Evolutionary conservation across 805 yeast species (phyloP), one percentile per base, ranked within the genome.

Genomic region (Starmerella cellae): DNA sequence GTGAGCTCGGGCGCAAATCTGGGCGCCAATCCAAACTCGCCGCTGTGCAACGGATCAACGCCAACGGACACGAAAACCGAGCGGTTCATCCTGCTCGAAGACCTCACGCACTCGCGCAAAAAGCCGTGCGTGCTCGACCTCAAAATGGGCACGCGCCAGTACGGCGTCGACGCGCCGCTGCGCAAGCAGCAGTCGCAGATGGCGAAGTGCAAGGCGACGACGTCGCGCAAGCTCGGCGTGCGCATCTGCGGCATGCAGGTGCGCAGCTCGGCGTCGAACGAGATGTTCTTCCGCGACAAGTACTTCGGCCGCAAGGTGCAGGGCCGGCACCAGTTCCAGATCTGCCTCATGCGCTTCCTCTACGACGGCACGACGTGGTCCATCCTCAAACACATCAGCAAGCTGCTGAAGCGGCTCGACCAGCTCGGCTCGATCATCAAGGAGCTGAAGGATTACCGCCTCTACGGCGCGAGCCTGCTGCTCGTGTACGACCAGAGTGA

Each of bases 121-220:
- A 73, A 72, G 49, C 96, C 98, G 0, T 87, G 95, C 58, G 97
- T 88, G 0, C 64, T 91, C 38, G 99, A 91, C 62, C 67, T 91
- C 53, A 91, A 91, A 58, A 91, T 91, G 97, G 99, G 99, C 0
- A 88, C 99, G 0, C 70, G 99, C 45, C 99, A 91, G 61, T 91
- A 91, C 55, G 98, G 99, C 9, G 79, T 88, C n/a, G 94, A 85
- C 49, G 96, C 97, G 0, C 68, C 70, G 5, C 59, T 63, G 13
- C 63, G 75, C 38, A 91, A 91, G 61, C 79, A 77, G 55, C 58
- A 64, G 37, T 82, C 95, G 1, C 98, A 91, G 63, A 64, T 82
- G 27, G 68, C 68, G 42, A 91, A 91, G 61, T 91, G 99, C 60
- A 64, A 70, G 3, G 62, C 67, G 43, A 88, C 97, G 0, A 88